These are phyloP conservation scores for Chlamydomonas asymmetrica DNA, from an alignment of 139 green algal species.

Conservation along the genomic window DNA sequence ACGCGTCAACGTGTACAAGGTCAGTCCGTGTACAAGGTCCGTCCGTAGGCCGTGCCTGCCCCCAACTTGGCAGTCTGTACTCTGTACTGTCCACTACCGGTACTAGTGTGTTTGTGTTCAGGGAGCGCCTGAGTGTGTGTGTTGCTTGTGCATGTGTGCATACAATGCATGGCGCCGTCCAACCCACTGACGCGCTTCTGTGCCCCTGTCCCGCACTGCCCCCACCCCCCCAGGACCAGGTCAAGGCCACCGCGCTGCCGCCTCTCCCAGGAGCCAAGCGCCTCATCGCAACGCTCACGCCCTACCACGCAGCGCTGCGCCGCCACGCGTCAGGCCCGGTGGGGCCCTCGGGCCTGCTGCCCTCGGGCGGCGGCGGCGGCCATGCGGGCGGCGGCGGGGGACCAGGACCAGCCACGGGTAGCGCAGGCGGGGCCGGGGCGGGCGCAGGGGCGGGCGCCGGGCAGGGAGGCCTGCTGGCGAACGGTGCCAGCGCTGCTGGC, in stretches of 20 bases:
- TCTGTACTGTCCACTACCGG: too few species aligned
- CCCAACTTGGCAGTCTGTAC: constrained; percentile 15
- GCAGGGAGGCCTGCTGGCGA: background rate
- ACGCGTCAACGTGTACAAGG: constrained; percentile 90
- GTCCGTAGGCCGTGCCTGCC: background rate
- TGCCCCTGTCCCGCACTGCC: background rate
- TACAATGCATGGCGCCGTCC: too few species aligned
- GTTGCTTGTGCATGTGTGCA: too few species aligned
- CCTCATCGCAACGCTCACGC: constrained; percentile 54
- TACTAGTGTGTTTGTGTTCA: too few species aligned
- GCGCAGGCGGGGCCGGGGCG: background rate
- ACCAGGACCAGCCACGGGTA: background rate
- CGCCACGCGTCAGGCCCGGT: background rate
- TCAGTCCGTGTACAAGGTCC: constrained; percentile 49
- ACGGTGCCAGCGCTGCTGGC: background rate
- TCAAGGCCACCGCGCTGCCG: constrained; percentile 57
- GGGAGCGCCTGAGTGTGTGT: too few species aligned
- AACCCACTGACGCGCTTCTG: too few species aligned
- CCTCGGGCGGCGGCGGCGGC: background rate
- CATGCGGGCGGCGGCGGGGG: background rate
- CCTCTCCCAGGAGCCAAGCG: constrained; percentile 51
- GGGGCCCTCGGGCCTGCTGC: background rate
- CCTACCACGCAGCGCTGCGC: constrained; percentile 59
- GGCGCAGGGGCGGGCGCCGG: background rate
- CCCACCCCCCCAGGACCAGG: constrained; percentile 8